A percentile compares a stretch with the other conserved stretches of the same genome.
These are phyloP conservation scores for Phalaenopsis aphrodite DNA, from an alignment of 106 monocot genomes.

Conservation along the genomic window DNA sequence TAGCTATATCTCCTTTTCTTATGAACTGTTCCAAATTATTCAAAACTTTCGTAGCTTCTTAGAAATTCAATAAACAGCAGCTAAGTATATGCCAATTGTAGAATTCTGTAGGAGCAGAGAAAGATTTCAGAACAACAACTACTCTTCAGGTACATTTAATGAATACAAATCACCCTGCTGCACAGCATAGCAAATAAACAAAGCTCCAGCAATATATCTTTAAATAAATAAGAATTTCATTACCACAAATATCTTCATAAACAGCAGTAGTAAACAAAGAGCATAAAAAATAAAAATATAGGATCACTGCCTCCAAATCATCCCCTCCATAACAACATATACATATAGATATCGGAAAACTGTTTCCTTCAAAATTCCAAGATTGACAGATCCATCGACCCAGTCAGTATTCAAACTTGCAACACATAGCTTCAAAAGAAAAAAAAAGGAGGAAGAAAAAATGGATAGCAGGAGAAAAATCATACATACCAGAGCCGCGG, in stretches of 20 bases:
- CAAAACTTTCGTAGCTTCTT: not conserved
- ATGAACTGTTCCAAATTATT: not conserved
- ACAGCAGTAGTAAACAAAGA: not conserved
- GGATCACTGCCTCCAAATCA: not conserved
- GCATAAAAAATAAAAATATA: not conserved
- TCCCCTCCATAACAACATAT: not conserved
- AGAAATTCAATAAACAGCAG: not conserved
- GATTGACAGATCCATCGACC: not conserved
- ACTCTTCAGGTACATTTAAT: too few species aligned
- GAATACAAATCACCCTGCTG: too few species aligned
- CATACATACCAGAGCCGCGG: not conserved
- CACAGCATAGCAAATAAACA: too few species aligned
- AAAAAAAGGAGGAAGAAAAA: too few species aligned
- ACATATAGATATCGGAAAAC: not conserved
- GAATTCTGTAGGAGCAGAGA: too few species aligned
- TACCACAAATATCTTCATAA: not conserved
- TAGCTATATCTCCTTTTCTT: not conserved
- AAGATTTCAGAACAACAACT: too few species aligned
- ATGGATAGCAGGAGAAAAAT: not conserved
- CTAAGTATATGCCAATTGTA: too few species aligned
- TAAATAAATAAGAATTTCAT: not conserved
- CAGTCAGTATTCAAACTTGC: not conserved
- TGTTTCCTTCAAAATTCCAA: not conserved
- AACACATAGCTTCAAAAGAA: too few species aligned
- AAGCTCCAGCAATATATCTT: too few species aligned